A percentile compares a stretch with the other conserved stretches of the same genome.
These are phyloP conservation scores for Diaporthe vaccinii DNA, from an alignment of 2,329 filamentous ascomycete genomes.

Conservation along the genomic window DNA sequence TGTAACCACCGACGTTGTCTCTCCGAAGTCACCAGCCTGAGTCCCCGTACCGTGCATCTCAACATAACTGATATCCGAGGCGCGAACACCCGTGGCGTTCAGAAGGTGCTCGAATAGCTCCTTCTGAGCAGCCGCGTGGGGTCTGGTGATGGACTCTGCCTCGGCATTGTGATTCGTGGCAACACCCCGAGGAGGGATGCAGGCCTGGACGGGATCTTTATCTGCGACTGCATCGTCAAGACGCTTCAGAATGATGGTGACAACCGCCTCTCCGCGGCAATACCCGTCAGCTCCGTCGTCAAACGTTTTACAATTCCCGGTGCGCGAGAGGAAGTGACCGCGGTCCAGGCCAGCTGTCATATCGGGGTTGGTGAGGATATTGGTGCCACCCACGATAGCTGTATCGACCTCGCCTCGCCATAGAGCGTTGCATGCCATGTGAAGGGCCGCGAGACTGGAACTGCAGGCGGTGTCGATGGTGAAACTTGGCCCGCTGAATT, in stretches of 20 bases:
- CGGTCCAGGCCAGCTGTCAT: slow-evolving; percentile 73
- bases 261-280: slow-evolving; percentile 63
- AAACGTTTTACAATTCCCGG: slow-evolving; percentile 51
- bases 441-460: slow-evolving; percentile 52
- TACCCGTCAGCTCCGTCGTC: slow-evolving; percentile 60
- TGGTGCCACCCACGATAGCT: slow-evolving; percentile 72
- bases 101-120: slow-evolving; percentile 1
- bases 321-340: slow-evolving; percentile 70
- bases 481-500: slow-evolving; percentile 50
- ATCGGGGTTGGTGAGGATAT: slow-evolving; percentile 74
- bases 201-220: slow-evolving; percentile 43
- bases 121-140: not conserved
- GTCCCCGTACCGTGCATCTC: slow-evolving; percentile 34
- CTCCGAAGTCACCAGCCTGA: slow-evolving; percentile 10
- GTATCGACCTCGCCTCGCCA: slow-evolving; percentile 74
- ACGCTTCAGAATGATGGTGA: slow-evolving; percentile 60
- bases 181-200: not conserved
- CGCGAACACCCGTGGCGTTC: not conserved
- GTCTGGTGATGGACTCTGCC: slow-evolving; percentile 23
- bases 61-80: not conserved
- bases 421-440: slow-evolving; percentile 62
- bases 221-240: slow-evolving; percentile 61
- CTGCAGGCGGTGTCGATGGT: slow-evolving; percentile 57
- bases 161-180: slow-evolving; percentile 31
- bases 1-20: not conserved